Evolutionary conservation across 2,329 filamentous ascomycete species (phyloP).

Genomic region (Monilinia fructigena): DNA sequence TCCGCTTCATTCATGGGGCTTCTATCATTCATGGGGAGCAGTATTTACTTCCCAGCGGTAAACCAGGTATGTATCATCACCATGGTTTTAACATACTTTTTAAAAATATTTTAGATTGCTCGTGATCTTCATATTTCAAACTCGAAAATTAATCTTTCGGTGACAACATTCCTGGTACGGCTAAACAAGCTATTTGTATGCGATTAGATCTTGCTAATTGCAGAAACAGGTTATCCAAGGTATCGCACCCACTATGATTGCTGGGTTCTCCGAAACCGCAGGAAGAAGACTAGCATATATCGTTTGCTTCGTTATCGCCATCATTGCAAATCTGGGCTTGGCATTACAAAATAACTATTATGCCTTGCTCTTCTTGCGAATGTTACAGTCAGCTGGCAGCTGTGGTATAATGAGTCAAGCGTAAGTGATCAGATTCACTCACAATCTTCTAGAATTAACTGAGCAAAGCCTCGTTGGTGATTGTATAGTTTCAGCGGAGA

Average conservation of each 20-base stretch:
- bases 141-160: conserved; percentile 40
- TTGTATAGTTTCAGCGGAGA: conserved; percentile 59
- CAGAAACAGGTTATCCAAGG: conserved; percentile 51
- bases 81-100: no score
- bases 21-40: conserved; percentile 48
- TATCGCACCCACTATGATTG: conserved; percentile 54
- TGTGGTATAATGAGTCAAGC: conserved; percentile 58
- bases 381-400: conserved; percentile 57
- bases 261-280: conserved; percentile 52
- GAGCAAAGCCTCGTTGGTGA: conserved; percentile 59
- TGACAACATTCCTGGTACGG: conserved; percentile 41
- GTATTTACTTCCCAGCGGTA: conserved; percentile 56
- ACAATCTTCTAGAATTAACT: conserved; percentile 53
- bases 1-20: neutral
- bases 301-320: conserved; percentile 51
- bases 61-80: conserved; percentile 32
- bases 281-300: conserved; percentile 55
- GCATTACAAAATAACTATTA: conserved; percentile 49
- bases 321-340: conserved; percentile 54
- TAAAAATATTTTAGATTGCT: conserved; percentile 40
- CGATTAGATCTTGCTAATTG: no score
- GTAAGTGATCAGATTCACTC: conserved; percentile 55
- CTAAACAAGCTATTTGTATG: neutral
- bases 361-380: conserved; percentile 52
- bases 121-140: conserved; percentile 47